Evolutionary conservation across 1,284 basidiomycete genomes (phyloP), one percentile per base, ranked within the genome.

Genomic region (Irpex sp.): DNA sequence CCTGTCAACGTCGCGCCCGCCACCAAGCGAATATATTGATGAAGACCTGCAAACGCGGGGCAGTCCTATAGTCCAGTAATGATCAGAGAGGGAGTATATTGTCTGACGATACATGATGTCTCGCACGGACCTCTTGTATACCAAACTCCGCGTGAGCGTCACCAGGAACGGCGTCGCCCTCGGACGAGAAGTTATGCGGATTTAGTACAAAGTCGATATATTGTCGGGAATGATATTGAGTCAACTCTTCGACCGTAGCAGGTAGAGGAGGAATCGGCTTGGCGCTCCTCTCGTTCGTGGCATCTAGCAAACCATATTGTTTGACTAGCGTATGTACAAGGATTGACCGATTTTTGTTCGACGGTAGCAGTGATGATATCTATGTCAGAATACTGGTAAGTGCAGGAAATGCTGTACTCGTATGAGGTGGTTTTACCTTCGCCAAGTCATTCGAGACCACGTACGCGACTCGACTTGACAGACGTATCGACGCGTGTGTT

Each of bases 271-370:
- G 85, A 18, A 92, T 74, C 13, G 4, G 89, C 81, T 67, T 82
- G 82, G 60, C 93, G 76, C 7, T 27, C 18, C 15, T 72, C 67
- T 58, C 74, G 77, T 18, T 79, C 74, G 22, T 75, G 67, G 22
- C 79, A 76, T 3, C 73, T 69, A 94, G 81, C 1, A 96, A 82
- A 0, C 87, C 89, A 58, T 93, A 85, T 0, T 89, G 82, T 42
- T 85, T 85, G 67, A 92, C 83, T 11, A 98, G 86, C 1, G 90
- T 89, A 78, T 98, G 96, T 1, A 97, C 95, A 5, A 96, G 79
- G 0, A 90, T 79, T 0, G 96, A 97, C n/a, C 97, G 88, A 15
- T 92, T 92, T 67, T 80, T 85, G 79, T 98, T 98, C 1, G 95
- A 95, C 0, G 97, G 97, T 0, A 98, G 87, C 4, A 89, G 84